Evolutionary conservation across 768 basidiomycete species (phyloP).

Genomic region (Mycena vitilis): DNA sequence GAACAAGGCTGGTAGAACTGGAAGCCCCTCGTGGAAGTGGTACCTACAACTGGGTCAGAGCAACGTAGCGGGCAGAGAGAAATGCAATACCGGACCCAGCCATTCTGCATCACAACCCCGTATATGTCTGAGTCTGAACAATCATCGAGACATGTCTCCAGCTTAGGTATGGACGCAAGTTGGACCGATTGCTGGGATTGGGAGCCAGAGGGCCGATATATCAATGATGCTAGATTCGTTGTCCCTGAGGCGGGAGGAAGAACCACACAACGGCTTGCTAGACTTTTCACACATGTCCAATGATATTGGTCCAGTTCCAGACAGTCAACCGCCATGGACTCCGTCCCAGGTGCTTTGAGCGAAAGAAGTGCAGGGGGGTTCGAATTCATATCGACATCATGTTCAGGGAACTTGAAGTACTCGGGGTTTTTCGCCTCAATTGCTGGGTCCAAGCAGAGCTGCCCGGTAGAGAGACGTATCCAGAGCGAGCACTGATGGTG

Average conservation of each 20-base stretch:
- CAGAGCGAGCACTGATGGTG: background rate
- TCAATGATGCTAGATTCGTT: background rate
- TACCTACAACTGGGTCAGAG: no score
- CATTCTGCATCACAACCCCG: background rate
- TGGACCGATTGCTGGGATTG: background rate
- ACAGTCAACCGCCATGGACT: background rate
- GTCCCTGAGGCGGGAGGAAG: no score
- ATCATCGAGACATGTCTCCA: background rate
- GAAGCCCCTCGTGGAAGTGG: no score
- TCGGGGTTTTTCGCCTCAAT: no score
- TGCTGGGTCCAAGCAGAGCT: constrained; percentile 11
- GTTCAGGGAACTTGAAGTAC: no score
- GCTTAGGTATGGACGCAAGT: background rate
- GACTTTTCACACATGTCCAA: no score
- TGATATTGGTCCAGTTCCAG: constrained; percentile 8
- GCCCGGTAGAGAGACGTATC: constrained; percentile 1
- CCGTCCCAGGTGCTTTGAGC: no score
- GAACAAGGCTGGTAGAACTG: no score
- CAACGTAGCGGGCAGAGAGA: no score
- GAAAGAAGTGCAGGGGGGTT: no score
- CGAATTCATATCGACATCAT: background rate
- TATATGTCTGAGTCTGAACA: no score
- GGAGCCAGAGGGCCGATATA: background rate
- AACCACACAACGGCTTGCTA: no score
- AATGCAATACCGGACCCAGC: constrained; percentile 19